These are phyloP conservation scores for Starmerella davenportii DNA, from an alignment of 805 yeast genomes.

Conservation along the genomic window DNA sequence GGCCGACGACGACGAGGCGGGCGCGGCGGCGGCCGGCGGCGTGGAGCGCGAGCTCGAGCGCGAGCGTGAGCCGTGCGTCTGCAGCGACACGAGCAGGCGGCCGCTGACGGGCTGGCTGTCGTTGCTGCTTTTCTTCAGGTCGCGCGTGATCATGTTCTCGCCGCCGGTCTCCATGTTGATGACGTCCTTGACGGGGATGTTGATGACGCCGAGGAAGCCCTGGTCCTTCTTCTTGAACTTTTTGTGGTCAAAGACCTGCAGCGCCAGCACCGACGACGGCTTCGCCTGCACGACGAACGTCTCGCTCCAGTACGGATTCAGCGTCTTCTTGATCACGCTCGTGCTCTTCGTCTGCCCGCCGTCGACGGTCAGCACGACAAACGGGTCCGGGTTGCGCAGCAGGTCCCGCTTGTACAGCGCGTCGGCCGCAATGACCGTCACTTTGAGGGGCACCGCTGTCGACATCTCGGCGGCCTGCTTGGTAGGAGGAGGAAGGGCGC, in stretches of 20 bases:
- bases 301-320: constrained; percentile 97
- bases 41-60: constrained; percentile 6
- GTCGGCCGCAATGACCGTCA: constrained; percentile 71
- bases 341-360: constrained; percentile 94
- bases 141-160: constrained; percentile 77
- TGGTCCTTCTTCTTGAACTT: constrained; percentile 97
- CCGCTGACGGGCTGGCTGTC: constrained; percentile 90
- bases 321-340: constrained; percentile 76
- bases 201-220: constrained; percentile 93
- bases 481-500: neutral
- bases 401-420: constrained; percentile 89
- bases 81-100: constrained; percentile 30
- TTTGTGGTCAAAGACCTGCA: constrained; percentile 92
- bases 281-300: constrained; percentile 47
- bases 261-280: constrained; percentile 49
- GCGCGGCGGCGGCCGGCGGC: neutral
- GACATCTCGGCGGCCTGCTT: neutral
- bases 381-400: constrained; percentile 91
- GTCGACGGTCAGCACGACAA: constrained; percentile 93
- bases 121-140: constrained; percentile 65
- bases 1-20: too few species aligned
- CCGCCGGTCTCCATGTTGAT: constrained; percentile 34
- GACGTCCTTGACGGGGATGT: constrained; percentile 75
- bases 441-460: constrained; percentile 12
- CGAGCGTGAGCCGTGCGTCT: constrained; percentile 1